Base-by-base conservation (phyloP, 2,329 filamentous ascomycete species). In the Diaporthe nobilis region DNA sequence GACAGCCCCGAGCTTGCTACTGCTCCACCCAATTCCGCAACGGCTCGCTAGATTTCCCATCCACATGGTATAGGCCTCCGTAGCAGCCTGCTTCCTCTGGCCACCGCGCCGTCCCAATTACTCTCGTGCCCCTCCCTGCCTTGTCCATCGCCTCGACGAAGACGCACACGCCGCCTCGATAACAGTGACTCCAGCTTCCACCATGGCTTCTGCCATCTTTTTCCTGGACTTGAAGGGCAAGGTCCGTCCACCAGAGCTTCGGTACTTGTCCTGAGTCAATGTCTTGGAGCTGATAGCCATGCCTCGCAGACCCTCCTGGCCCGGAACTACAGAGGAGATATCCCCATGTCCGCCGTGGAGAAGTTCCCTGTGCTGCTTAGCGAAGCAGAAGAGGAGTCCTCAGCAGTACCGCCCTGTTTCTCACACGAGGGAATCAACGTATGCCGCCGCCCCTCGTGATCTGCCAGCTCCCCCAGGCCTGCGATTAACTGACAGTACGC, bases 141-240 rank as follows among this genome's bases (percentile, higher is more conserved):
- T 55, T 37, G 28, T 37, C 44, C 49, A 47, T 55, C 28, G 47
- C 49, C 78, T 78, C 77, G 73, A 80, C 72, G 34, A 70, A n/a
- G 17, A 55, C 49, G 17, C 55, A 71, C 55, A 20, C 34, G 17
- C 55, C 72, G 60, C 65, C 79, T 76, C 78, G 75, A 79, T 61
- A 77, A 31, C 65, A 77, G n/a, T 39, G 22, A 73, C 47, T 34
- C 17, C 58, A 55, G 31, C 31, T 10, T 25, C 71, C 58, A 49
- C 31, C 58, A 99, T 99, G 97, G 97, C 97, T 81, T 99, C 97
- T 77, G 97, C 97, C 79, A 85, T 99, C 82, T 99, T 99, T 91
- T 99, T 99, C 85, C 93, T 99, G 82, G 97, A 99, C 86, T 91
- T 99, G 80, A 99, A 99, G 95, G 97, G 97, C 94, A 99, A 99